A percentile compares a stretch with the other conserved stretches of the same genome.
Evolutionary conservation across 768 basidiomycete genomes (phyloP).

Genomic region (Tricholoma hemisulphureum): DNA sequence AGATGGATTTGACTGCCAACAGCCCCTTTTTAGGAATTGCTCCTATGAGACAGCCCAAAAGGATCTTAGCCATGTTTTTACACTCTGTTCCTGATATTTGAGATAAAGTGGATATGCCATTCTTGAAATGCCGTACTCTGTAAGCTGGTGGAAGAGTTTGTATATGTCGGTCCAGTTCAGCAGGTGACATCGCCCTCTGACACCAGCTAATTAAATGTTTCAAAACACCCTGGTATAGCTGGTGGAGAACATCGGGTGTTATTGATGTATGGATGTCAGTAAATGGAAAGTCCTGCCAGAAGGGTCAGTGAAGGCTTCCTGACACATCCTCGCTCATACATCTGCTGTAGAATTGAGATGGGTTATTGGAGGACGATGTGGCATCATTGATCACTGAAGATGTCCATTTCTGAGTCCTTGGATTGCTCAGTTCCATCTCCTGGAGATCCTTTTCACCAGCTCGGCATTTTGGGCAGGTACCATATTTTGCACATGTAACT

Average conservation of each 20-base stretch:
- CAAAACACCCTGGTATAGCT: constrained; percentile 28
- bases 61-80: constrained; percentile 36
- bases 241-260: neutral
- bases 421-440: constrained; percentile 4
- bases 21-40: constrained; percentile 19
- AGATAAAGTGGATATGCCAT: constrained; percentile 36
- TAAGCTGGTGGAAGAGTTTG: neutral
- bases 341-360: constrained; percentile 8
- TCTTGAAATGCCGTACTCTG: constrained; percentile 37
- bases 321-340: constrained; percentile 1
- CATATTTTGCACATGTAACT: constrained; percentile 24
- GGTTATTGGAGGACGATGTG: constrained; percentile 21
- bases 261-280: neutral
- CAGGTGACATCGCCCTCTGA: neutral
- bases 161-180: neutral
- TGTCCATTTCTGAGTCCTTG: constrained; percentile 3
- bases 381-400: constrained; percentile 14
- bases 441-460: constrained; percentile 16
- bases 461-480: constrained; percentile 28
- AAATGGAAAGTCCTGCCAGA: neutral
- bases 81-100: constrained; percentile 46
- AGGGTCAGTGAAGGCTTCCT: neutral
- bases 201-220: neutral
- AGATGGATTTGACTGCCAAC: constrained; percentile 18
- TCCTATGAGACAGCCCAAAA: constrained; percentile 29